Evolutionary conservation across 2,329 filamentous ascomycete genomes (phyloP).

Genomic region (Ceratocystis diversiconidia): DNA sequence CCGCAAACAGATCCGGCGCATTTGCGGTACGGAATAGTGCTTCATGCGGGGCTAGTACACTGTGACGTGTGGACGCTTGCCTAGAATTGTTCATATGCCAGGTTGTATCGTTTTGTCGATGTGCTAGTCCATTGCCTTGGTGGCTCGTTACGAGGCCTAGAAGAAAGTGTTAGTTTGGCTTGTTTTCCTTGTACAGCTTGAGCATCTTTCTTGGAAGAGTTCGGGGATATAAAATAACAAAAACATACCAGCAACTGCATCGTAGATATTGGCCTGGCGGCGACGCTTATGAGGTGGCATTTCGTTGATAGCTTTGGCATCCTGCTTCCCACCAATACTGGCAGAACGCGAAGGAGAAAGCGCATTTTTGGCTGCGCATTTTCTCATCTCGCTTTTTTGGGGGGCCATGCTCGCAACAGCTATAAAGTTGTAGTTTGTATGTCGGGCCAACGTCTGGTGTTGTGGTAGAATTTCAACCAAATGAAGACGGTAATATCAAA

Average conservation of each 20-base stretch:
- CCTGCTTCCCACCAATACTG: neutral
- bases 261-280: slow-evolving; percentile 46
- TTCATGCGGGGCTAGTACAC: slow-evolving; percentile 49
- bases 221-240: neutral
- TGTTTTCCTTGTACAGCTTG: neutral
- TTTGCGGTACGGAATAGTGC: slow-evolving; percentile 51
- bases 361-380: neutral
- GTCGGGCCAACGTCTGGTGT: neutral
- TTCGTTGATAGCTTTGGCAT: neutral
- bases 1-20: slow-evolving; percentile 53
- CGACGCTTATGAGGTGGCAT: slow-evolving; percentile 17
- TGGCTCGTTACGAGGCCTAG: slow-evolving; percentile 14
- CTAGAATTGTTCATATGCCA: neutral
- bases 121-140: slow-evolving; percentile 1
- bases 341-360: neutral
- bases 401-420: neutral
- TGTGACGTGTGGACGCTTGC: neutral
- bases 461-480: neutral
- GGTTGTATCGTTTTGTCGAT: neutral
- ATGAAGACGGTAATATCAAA: slow-evolving; percentile 1
- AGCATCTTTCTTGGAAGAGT: neutral
- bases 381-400: too few species aligned
- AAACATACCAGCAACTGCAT: slow-evolving; percentile 52
- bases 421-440: neutral
- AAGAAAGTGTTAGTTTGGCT: neutral